Evolutionary conservation across 192 early-diverging fungal species (phyloP).

Genomic region (Coemansia sp.): DNA sequence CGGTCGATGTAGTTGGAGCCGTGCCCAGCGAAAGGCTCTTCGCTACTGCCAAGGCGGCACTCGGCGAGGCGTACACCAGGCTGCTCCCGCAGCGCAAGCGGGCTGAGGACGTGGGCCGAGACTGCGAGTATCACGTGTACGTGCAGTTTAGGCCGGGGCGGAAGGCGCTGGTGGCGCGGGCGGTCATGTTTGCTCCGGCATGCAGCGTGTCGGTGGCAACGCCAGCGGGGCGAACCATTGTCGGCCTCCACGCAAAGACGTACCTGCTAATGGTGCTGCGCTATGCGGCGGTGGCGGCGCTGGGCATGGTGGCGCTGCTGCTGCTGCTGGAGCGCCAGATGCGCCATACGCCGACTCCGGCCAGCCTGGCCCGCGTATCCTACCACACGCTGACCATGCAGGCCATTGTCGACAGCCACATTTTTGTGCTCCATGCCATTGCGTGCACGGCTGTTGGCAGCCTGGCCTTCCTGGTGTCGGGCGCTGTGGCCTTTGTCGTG

Average conservation of each 20-base stretch:
- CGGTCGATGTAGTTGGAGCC: conserved; percentile 20
- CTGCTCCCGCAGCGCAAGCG: conserved; percentile 16
- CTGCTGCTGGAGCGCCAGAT: conserved; percentile 60
- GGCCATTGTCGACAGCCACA: conserved; percentile 63
- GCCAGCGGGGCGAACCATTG: not conserved
- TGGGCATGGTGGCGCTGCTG: conserved; percentile 13
- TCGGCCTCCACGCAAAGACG: conserved; percentile 10
- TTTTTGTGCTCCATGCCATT: conserved; percentile 62
- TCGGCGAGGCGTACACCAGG: conserved; percentile 9
- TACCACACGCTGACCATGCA: conserved; percentile 63
- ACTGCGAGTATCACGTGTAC: conserved; percentile 42
- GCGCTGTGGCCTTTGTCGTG: conserved; percentile 59
- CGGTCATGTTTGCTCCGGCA: conserved; percentile 18
- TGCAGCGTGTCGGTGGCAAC: conserved; percentile 20
- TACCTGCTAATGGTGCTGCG: conserved; percentile 14
- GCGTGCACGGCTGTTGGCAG: conserved; percentile 55
- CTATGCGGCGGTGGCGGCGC: conserved; percentile 25
- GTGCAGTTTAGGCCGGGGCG: conserved; percentile 7
- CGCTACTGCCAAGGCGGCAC: conserved; percentile 14
- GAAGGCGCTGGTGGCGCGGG: conserved; percentile 6
- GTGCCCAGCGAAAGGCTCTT: conserved; percentile 24
- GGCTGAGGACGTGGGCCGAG: conserved; percentile 15
- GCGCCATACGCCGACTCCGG: conserved; percentile 65
- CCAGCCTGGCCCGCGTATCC: conserved; percentile 65
- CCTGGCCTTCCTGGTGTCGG: conserved; percentile 59